Base-by-base conservation (phyloP, 192 early-diverging fungal species). In the Umbelopsis ramanniana region DNA sequence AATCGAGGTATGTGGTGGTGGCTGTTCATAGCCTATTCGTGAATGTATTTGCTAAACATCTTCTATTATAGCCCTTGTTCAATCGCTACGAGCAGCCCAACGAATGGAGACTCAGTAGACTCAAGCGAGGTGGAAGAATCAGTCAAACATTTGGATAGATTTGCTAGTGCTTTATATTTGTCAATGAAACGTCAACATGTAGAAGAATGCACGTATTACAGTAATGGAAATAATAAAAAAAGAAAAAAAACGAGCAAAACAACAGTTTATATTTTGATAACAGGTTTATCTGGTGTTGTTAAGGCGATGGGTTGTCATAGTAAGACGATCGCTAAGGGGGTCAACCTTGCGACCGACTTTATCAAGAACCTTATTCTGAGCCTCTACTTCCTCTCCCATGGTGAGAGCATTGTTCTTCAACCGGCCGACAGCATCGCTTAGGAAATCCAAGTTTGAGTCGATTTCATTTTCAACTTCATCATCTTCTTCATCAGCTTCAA, bases 11-110 rank as follows among this genome's bases (percentile, higher is more conserved):
- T 60, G 52, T 53, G n/a, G 48, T n/a, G 14, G 48, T 17, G 48
- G 48, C 52, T 50, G 43, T 38, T 70, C 29, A 7, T 21, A 3
- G 4, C 57, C 23, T 37, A 5, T 63, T 37, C 11, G 15, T 14
- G 19, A n/a, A 17, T 67, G 45, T 23, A 46, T 68, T 45, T 24
- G 21, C 23, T 68, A 5, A 48, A 23, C 15, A 29, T 29, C 46
- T 37, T 72, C 24, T 40, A 29, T 21, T 67, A n/a, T 79, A 99
- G 83, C 97, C 97, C 17, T 79, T 99, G 63, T 94, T 84, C 78
- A 95, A 94, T 83, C 88, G 90, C 72, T 97, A 93, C 84, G 96
- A 98, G 76, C 94, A 96, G 77, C 94, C 95, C 21, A 93, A 97
- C 81, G 96, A 97, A 74, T 99, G 97, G 97, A 89, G 97, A 52